A percentile compares a stretch with the other conserved stretches of the same genome.
phyloP scores from a whole-genome alignment of 306 rosid genomes.

The Morella rubra region DNA sequence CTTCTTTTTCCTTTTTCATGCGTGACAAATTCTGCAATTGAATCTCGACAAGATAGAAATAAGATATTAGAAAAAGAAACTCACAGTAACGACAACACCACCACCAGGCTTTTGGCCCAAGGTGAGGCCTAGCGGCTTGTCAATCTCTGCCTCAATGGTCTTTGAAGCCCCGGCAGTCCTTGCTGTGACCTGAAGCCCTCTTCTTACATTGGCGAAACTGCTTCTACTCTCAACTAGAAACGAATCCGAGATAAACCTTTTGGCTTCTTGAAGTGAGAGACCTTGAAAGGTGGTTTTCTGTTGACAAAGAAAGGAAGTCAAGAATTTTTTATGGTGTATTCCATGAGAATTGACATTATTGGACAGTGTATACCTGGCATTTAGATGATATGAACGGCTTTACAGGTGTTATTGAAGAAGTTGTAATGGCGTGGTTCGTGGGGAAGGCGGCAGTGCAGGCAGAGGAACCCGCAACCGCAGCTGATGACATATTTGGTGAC shows the following conservation, averaged over 20 bases:
- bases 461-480: constrained; percentile 60
- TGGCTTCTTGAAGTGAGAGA: constrained; percentile 66
- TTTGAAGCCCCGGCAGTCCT: constrained; percentile 87
- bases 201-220: constrained; percentile 31
- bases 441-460: constrained; percentile 55
- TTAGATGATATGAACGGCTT: constrained; percentile 34
- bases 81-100: constrained; percentile 75
- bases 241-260: constrained; percentile 45
- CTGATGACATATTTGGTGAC: constrained; percentile 44
- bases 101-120: constrained; percentile 89
- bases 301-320: background rate
- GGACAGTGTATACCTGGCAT: constrained; percentile 43
- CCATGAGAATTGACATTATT: background rate
- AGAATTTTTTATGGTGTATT: background rate
- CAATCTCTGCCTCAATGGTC: constrained; percentile 84
- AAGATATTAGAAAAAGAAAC: constrained; percentile 3
- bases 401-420: constrained; percentile 36
- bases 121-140: constrained; percentile 96
- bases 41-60: background rate
- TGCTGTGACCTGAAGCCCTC: constrained; percentile 57
- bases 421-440: constrained; percentile 36
- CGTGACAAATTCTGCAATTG: background rate
- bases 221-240: constrained; percentile 34
- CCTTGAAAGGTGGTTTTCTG: constrained; percentile 81
- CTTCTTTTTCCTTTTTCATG: background rate